Conservation (phyloP, 176 grass and related monocot species). For the Triticum urartu region DNA sequence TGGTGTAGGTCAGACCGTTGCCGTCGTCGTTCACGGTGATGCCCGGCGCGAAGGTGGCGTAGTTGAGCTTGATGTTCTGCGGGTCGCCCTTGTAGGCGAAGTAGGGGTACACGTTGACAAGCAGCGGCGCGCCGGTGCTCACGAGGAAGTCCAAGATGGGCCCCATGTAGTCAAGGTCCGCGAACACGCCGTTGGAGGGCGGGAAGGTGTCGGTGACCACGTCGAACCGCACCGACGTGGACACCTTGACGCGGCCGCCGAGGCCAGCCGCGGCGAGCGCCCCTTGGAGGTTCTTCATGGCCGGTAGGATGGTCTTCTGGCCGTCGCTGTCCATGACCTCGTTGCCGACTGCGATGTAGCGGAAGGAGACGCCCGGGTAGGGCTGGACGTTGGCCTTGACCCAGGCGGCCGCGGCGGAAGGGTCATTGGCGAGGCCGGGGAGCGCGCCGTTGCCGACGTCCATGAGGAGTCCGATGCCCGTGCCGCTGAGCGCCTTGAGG, state of each 20-base stretch:
- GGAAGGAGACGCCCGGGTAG: slow-evolving; percentile 37
- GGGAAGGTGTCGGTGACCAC: slow-evolving; percentile 35
- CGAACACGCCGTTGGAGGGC: slow-evolving; percentile 47
- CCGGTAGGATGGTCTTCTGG: slow-evolving; percentile 43
- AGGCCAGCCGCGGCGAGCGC: slow-evolving; percentile 35
- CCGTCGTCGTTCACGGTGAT: slow-evolving; percentile 32
- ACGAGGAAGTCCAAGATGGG: slow-evolving; percentile 31
- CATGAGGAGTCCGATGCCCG: slow-evolving; percentile 39
- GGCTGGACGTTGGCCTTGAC: slow-evolving; percentile 49
- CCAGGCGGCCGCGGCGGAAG: slow-evolving; percentile 22
- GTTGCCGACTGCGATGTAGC: slow-evolving; percentile 68
- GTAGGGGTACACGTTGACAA: slow-evolving; percentile 79
- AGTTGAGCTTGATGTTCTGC: slow-evolving; percentile 8
- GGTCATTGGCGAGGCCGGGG: slow-evolving; percentile 5
- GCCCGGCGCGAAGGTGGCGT: slow-evolving; percentile 44
- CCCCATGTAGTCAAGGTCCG: not conserved
- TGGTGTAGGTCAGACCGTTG: slow-evolving; percentile 37
- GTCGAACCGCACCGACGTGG: slow-evolving; percentile 39
- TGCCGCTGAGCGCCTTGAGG: slow-evolving; percentile 43
- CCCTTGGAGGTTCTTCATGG: slow-evolving; percentile 54
- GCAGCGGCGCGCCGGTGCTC: slow-evolving; percentile 40
- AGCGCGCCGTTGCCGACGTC: slow-evolving; percentile 44
- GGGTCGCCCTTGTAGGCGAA: slow-evolving; percentile 37
- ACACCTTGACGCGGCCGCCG: slow-evolving; percentile 41
- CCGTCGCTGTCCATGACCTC: slow-evolving; percentile 25